phyloP scores from a whole-genome alignment of 179 eudicot genomes.

The Carnegiea gigantea region DNA sequence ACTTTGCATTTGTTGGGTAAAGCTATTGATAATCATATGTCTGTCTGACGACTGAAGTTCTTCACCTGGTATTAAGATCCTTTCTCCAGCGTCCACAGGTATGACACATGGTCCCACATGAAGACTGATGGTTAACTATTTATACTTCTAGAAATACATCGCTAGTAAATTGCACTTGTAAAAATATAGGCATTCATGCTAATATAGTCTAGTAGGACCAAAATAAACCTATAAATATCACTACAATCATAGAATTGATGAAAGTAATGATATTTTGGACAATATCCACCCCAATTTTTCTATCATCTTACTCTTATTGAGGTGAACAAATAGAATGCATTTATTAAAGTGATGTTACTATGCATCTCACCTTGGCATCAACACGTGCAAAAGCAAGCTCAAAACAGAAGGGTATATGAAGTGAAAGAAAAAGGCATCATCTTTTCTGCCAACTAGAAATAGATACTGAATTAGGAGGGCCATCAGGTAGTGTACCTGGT shows the following conservation, averaged over 20 bases:
- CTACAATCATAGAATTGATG: neutral
- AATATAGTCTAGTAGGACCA: neutral
- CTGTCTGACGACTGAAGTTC: neutral
- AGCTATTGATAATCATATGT: neutral
- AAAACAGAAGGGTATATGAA: neutral
- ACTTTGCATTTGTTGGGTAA: neutral
- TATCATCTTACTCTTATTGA: neutral
- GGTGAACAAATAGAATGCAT: neutral
- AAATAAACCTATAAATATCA: neutral
- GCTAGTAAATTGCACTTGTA: neutral
- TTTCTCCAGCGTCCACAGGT: neutral
- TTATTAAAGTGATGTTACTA: neutral
- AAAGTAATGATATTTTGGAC: neutral
- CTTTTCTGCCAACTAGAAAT: neutral
- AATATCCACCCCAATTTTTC: neutral
- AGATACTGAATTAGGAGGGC: neutral
- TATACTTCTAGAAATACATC: neutral
- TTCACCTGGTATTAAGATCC: neutral
- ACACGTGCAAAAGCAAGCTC: neutral
- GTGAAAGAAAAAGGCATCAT: slow-evolving; percentile 1
- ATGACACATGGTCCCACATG: neutral
- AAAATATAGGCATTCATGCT: neutral
- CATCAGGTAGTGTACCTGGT: slow-evolving; percentile 45
- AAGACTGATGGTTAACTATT: neutral
- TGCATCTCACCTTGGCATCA: neutral